Base-by-base conservation (phyloP, 2,329 filamentous ascomycete species). In the Chaetomium sp. region DNA sequence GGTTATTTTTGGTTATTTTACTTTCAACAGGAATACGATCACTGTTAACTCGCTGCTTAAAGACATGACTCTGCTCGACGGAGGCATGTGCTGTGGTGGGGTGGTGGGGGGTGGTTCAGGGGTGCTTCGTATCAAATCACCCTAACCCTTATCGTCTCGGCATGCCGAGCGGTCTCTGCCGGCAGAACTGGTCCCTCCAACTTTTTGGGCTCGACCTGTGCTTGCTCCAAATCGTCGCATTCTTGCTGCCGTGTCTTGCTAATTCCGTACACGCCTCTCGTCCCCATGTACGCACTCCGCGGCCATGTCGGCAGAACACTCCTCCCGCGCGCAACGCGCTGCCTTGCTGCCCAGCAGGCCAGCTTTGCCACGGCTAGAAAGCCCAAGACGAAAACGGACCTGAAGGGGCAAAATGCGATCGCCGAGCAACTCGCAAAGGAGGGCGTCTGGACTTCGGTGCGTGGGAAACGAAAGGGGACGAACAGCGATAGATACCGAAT, bases 401-500 rank as follows among this genome's bases (percentile, higher is more conserved):
- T 53, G 23, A 21, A 38, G 29, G 16, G 49, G 45, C 29, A 47
- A 2, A 60, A 65, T 55, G 42, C 49, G 2, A 10, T 72, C 4
- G 71, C 73, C 2, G n/a, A 67, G 16, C 19, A 64, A 23, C 70
- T 75, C 12, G 9, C 5, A 2, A 56, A 55, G 1, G 70, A 67
- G 0, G 68, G 67, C 0, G 9, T 71, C 2, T 75, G 71, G 70
- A 54, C 54, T 10, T 59, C 60, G 2, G 3, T 16, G 13, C 58
- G 60, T 27, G 19, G n/a, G 1, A 27, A 25, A n/a, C 33, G 10
- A n/a, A 58, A 62, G 55, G 53, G 33, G 4, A 42, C 25, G 13
- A 63, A 61, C 54, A 16, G 3, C 3, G 65, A 66, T 50, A 57
- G 29, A 7, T 35, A 62, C 55, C 65, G 65, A 31, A 77, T 87